Base-by-base conservation (phyloP, 192 early-diverging fungal genomes). In the Linnemannia hyalina region DNA sequence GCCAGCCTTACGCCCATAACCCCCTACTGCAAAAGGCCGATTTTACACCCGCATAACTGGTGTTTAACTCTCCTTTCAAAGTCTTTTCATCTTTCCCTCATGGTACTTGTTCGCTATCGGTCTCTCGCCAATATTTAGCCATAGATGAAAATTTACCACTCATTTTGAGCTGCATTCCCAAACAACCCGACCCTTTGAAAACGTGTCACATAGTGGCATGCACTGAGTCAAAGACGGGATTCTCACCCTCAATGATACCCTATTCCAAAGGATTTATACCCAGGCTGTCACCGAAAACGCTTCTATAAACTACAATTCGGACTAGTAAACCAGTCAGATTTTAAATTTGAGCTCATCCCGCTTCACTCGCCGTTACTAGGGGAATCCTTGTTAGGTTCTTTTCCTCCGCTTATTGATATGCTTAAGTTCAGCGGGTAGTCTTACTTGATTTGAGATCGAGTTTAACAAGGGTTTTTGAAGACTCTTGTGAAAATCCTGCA, bases 81-180 rank as follows among this genome's bases (percentile, higher is more conserved):
- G 92, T 93, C 92, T 93, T 94, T 95, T 94, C 94, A 95, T 93
- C 94, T 95, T 95, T 95, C 94, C 93, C 91, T 95, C 93, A 94
- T 91, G 91, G 94, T 95, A 95, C 94, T 95, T 95, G 94, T 95
- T 95, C 90, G 93, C 93, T 95, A 95, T 95, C 93, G 93, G 94
- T 94, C 93, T 95, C 94, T 94, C 91, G 91, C 91, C 92, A 89
- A 91, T 95, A 95, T 95, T 95, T 94, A 95, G 94, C 93, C 86
- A 94, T 95, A 89, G 93, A 92, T 91, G 93, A 89, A 91, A 94
- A n/a, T 94, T 92, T 94, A 94, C 93, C 93, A 91, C 93, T 93
- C 93, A 89, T 87, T 95, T 95, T 90, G 89, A 88, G 90, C 91
- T 93, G 92, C 92, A 93, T 90, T 93, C 93, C 91, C 91, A 94